phyloP scores from a whole-genome alignment of 495 filamentous ascomycete species.

The Evernia prunastri region DNA sequence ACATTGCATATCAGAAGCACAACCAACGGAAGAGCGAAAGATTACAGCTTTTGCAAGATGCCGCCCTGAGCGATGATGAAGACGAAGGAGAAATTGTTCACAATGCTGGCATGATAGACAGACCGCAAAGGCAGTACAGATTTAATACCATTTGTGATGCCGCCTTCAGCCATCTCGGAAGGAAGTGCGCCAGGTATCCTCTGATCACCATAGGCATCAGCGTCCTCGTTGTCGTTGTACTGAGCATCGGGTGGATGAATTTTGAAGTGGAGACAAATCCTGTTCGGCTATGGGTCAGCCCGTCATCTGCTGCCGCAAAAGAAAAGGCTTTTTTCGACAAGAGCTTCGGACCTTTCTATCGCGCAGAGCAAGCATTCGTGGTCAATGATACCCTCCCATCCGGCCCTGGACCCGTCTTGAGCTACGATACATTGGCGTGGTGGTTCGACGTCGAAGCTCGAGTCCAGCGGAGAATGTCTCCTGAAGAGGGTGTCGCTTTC shows the following conservation, averaged over 20 bases:
- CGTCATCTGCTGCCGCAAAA: conserved; percentile 78
- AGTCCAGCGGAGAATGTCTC: conserved; percentile 61
- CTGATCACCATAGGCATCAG: conserved; percentile 69
- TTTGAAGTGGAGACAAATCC: conserved; percentile 86
- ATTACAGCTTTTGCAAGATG: conserved; percentile 78
- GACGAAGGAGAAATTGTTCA: conserved; percentile 75
- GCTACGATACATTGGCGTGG: conserved; percentile 82
- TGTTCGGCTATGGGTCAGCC: conserved; percentile 90
- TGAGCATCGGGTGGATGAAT: conserved; percentile 80
- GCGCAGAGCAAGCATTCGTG: conserved; percentile 86
- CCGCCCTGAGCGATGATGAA: conserved; percentile 79
- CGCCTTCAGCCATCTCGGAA: conserved; percentile 79
- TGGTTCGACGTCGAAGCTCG: conserved; percentile 87
- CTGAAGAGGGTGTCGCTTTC: conserved; percentile 54
- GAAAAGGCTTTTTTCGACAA: conserved; percentile 92
- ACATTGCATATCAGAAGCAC: conserved; percentile 67
- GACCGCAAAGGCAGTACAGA: conserved; percentile 61
- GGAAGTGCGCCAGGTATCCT: conserved; percentile 73
- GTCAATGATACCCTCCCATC: conserved; percentile 71
- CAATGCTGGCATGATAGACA: conserved; percentile 62
- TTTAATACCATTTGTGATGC: conserved; percentile 71
- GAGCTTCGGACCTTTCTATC: conserved; percentile 95
- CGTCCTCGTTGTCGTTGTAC: conserved; percentile 59
- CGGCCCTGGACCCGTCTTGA: conserved; percentile 67
- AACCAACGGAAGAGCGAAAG: conserved; percentile 68